Evolutionary conservation across 2,329 filamentous ascomycete species (phyloP).

Genomic region (Diaporthe sp.): DNA sequence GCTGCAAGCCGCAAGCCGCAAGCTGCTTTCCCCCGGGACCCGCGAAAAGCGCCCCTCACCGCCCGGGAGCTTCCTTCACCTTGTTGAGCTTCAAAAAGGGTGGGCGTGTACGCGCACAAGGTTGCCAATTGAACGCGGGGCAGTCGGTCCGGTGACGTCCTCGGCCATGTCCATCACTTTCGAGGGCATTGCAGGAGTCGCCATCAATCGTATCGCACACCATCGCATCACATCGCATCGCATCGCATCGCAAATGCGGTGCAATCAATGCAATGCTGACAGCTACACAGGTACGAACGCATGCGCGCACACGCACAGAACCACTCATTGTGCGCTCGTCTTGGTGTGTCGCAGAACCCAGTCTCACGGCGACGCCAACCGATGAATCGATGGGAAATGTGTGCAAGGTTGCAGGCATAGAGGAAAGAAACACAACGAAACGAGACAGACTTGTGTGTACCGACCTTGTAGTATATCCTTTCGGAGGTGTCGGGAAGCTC

Average conservation of each 20-base stretch:
- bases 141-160: slow-evolving; percentile 15
- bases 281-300: slow-evolving; percentile 15
- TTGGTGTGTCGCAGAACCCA: slow-evolving; percentile 6
- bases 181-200: neutral
- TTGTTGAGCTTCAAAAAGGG: neutral
- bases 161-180: neutral
- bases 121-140: slow-evolving; percentile 34
- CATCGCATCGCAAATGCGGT: slow-evolving; percentile 5
- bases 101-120: neutral
- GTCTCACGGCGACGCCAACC: slow-evolving; percentile 21
- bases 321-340: slow-evolving; percentile 16
- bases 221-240: neutral
- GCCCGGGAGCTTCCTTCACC: slow-evolving; percentile 18
- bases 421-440: slow-evolving; percentile 22
- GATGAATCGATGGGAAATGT: slow-evolving; percentile 38
- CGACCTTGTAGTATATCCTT: slow-evolving; percentile 94
- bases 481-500: slow-evolving; percentile 73
- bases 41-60: slow-evolving; percentile 37
- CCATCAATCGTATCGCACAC: neutral
- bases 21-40: slow-evolving; percentile 11
- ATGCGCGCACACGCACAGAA: neutral
- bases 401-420: slow-evolving; percentile 36
- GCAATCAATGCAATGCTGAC: slow-evolving; percentile 5
- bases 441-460: slow-evolving; percentile 57
- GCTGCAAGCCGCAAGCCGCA: slow-evolving; percentile 13